These are phyloP conservation scores for Darksidea phi DNA, from an alignment of 495 filamentous ascomycete genomes.

Conservation along the genomic window DNA sequence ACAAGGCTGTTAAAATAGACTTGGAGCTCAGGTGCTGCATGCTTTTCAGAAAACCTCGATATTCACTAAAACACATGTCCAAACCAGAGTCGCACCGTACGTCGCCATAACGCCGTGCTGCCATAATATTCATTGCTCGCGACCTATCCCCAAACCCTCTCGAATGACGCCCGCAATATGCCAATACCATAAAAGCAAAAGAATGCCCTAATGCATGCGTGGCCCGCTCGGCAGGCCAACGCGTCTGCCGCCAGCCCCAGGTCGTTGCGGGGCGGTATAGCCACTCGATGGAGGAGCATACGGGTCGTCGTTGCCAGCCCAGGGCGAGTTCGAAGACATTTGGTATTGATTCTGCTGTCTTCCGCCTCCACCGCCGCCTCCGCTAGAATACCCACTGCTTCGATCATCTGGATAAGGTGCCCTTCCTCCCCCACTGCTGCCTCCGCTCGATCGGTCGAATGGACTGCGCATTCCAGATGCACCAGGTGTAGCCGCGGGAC, in stretches of 20 bases:
- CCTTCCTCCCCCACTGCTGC: neutral
- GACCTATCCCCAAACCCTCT: neutral
- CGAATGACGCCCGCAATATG: neutral
- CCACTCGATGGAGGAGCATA: conserved; percentile 9
- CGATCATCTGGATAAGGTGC: conserved; percentile 37
- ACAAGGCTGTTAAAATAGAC: neutral
- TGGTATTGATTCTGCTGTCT: conserved; percentile 22
- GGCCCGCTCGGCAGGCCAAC: conserved; percentile 55
- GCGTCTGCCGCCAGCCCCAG: conserved; percentile 37
- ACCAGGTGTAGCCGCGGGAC: conserved; percentile 16
- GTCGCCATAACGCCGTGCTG: neutral
- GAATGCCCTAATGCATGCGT: conserved; percentile 29
- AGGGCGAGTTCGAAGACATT: conserved; percentile 31
- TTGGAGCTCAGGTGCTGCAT: neutral
- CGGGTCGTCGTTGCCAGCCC: conserved; percentile 27
- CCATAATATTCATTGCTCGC: neutral
- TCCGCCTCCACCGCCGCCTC: conserved; percentile 15
- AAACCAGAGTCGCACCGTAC: neutral
- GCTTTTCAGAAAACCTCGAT: neutral
- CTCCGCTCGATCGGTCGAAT: conserved; percentile 11
- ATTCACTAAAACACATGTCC: neutral
- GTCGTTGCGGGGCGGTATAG: conserved; percentile 17
- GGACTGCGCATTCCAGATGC: conserved; percentile 19
- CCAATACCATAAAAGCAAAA: neutral
- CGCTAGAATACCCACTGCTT: conserved; percentile 26